Conservation (phyloP, 2,329 filamentous ascomycete species). For the Clarireedia monteithiana region DNA sequence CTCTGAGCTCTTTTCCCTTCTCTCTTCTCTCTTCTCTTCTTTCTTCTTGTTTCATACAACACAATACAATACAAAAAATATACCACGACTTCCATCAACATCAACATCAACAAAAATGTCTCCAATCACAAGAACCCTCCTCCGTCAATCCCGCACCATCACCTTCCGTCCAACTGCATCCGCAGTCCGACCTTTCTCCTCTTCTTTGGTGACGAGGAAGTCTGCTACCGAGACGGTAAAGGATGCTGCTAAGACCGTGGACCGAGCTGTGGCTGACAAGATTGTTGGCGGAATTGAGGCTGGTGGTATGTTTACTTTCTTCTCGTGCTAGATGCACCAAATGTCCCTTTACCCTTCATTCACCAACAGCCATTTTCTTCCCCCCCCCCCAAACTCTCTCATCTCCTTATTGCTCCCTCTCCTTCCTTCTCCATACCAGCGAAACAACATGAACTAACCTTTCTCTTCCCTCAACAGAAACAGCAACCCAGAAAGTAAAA, state of each 20-base stretch:
- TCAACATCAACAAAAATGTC: neutral
- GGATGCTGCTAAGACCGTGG: slow-evolving; percentile 50
- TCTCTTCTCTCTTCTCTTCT: neutral
- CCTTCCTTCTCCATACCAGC: neutral
- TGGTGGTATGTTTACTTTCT: slow-evolving; percentile 38
- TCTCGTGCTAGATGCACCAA: neutral
- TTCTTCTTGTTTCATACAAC: neutral
- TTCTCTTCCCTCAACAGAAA: slow-evolving; percentile 23
- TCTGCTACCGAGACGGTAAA: slow-evolving; percentile 30
- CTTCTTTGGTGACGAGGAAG: neutral
- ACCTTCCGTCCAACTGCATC: neutral
- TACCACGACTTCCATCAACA: neutral
- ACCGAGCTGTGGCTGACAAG: slow-evolving; percentile 53
- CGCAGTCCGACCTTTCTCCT: neutral
- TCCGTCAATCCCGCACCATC: neutral
- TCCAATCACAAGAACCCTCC: neutral
- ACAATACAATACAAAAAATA: neutral
- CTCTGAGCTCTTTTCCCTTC: neutral
- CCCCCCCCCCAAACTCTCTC: no score
- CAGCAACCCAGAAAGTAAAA: slow-evolving; percentile 40
- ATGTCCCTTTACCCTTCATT: no score
- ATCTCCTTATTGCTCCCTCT: neutral
- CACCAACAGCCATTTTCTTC: neutral
- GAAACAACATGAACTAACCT: neutral
- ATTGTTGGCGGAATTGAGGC: slow-evolving; percentile 53